phyloP scores from a whole-genome alignment of 345 rosid species.

The Barbarea vulgaris region DNA sequence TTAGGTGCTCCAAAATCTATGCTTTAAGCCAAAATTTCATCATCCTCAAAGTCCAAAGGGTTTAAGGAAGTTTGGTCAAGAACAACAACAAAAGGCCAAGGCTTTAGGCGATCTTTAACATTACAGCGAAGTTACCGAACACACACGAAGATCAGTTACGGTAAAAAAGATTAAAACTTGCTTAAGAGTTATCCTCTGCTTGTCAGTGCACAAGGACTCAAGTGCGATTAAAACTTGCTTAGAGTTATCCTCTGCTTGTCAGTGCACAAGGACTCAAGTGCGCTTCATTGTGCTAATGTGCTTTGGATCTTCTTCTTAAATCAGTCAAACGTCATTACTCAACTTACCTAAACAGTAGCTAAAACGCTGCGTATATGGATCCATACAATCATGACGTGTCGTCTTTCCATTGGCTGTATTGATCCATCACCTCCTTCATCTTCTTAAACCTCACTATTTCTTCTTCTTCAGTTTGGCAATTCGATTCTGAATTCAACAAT shows the following conservation, averaged over 20 bases:
- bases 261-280: background rate
- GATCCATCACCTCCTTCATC: constrained; percentile 19
- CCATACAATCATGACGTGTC: background rate
- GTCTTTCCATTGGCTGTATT: background rate
- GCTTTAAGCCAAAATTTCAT: background rate
- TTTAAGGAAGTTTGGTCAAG: background rate
- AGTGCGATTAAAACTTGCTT: too few relatives aligned
- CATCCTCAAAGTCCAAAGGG: background rate
- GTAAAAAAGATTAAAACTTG: background rate
- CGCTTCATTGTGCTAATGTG: background rate
- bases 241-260: background rate
- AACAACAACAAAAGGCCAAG: constrained; percentile 1
- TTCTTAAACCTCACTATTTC: constrained; percentile 24
- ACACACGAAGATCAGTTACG: background rate
- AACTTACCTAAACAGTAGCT: background rate
- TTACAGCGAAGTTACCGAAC: background rate
- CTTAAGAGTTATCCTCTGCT: background rate
- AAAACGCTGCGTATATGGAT: constrained; percentile 11
- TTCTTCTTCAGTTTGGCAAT: constrained; percentile 25
- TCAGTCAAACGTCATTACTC: constrained; percentile 22
- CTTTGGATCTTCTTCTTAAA: background rate
- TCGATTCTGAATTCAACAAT: constrained; percentile 9
- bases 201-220: background rate
- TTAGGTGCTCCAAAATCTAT: background rate
- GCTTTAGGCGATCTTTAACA: background rate